These are phyloP conservation scores for Cyclostephanos tholiformis DNA, from an alignment of 108 stramenopile genomes.

Conservation along the genomic window DNA sequence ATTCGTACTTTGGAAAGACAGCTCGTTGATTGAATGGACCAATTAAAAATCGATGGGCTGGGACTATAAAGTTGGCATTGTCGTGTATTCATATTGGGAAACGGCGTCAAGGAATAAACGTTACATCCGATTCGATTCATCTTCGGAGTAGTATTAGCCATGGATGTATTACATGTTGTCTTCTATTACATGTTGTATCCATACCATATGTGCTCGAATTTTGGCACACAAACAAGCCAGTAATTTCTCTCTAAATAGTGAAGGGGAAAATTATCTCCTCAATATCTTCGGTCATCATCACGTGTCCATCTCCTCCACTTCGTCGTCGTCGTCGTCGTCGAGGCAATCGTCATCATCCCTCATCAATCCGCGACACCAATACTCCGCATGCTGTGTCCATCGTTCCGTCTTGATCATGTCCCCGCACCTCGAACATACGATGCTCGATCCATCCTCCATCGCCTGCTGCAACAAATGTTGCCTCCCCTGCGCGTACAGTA, in stretches of 20 bases:
- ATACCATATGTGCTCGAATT: too few relatives aligned
- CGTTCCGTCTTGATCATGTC: conserved; percentile 43
- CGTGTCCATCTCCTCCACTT: conserved; percentile 7
- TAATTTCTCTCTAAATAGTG: too few relatives aligned
- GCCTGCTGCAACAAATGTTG: conserved; percentile 54
- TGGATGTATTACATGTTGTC: too few relatives aligned
- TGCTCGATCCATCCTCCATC: conserved; percentile 58
- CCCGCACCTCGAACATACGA: conserved; percentile 53
- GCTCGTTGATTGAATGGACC: background rate
- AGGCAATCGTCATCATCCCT: conserved; percentile 15
- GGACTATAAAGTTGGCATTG: background rate
- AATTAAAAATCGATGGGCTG: background rate
- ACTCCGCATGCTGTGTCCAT: conserved; percentile 51
- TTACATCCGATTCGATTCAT: background rate
- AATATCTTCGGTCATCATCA: background rate
- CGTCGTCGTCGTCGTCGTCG: too few relatives aligned
- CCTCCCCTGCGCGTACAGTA: conserved; percentile 47
- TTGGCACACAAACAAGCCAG: too few relatives aligned
- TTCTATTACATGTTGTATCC: too few relatives aligned
- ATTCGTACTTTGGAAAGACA: conserved; percentile 25
- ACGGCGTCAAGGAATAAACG: too few relatives aligned
- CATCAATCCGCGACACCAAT: conserved; percentile 48
- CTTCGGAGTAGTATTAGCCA: background rate
- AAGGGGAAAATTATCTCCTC: background rate
- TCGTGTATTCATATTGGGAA: background rate